Base-by-base conservation (phyloP, 805 yeast species). In the Lipomyces yamadae region DNA sequence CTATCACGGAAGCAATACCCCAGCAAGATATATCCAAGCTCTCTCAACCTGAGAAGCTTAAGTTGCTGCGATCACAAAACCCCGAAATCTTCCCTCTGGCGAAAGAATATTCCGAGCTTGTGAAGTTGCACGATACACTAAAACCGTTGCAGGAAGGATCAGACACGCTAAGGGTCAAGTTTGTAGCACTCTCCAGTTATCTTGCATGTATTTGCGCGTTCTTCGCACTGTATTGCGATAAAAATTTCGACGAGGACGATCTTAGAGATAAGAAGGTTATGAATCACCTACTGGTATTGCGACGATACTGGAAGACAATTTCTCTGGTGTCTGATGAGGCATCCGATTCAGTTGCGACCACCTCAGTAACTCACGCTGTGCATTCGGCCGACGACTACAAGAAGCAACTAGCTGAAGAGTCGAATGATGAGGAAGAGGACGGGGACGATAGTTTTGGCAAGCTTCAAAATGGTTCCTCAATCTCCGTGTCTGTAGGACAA, bases 191-290 rank as follows among this genome's bases (percentile, higher is more conserved):
- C 55, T 82, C 90, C 0, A 85, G 95, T 10, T 93, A 94, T 75
- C 76, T 92, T 65, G 95, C 94, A 13, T 82, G 96, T 33, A 85
- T 94, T 33, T 81, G 89, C 3, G 84, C 92, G 4, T 94, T 92
- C 76, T 86, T 94, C 73, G 89, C 97, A 2, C 75, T 95, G 15
- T 85, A 94, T 69, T 78, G 85, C 18, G 86, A 86, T 50, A 83
- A 85, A 56, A 74, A 88, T 52, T 78, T 80, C 56, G 80, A 80
- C 30, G 88, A 85, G 34, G 89, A 86, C 61, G 80, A 82, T 2
- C 84, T 68, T 89, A 92, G 91, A 73, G 96, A 91, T 64, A 94
- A 90, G 71, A 90, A 94, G 2, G 88, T 94, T 1, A 94, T 95
- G 97, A 92, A 91, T 74, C 85, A 89, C 35, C 88, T 94, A 42